Base-by-base conservation (phyloP, 176 grass and related monocot species). In the Thalia dealbata region DNA sequence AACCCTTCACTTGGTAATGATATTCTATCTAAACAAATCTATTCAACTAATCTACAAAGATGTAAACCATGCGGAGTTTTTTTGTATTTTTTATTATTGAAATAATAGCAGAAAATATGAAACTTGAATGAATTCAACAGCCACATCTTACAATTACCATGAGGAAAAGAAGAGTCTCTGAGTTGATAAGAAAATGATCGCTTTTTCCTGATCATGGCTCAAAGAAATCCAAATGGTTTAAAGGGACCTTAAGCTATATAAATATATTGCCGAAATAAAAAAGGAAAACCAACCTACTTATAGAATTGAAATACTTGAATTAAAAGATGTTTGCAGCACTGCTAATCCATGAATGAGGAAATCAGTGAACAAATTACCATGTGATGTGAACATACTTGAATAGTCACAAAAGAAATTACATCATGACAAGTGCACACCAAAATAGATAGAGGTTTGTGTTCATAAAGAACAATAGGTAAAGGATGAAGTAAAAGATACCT, bases 401-500 rank as follows among this genome's bases (percentile, higher is more conserved):
- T 58, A n/a, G 6, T n/a, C 18, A 58, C 16, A 58, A 19, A 58
- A 58, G 54, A 58, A n/a, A 38, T 22, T n/a, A 58, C 15, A 3
- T 16, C 7, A 0, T 58, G 54, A n/a, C 22, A 9, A n/a, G 19
- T 58, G 22, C 2, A 19, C 21, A 58, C 54, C 54, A 1, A 19
- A 19, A 23, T n/a, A n/a, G 21, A 48, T 48, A 48, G 11, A 48
- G 11, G 0, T 58, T 7, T 58, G 16, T 3, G 22, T 23, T 1
- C 14, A 63, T 28, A 10, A 28, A 63, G 10, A 27, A 28, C 61
- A 42, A 42, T 9, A 43, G 26, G 32, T 15, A 30, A 18, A 16
- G 14, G 10, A 16, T 14, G 0, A 13, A 64, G 24, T 28, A 68
- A n/a, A 68, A 22, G 35, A 43, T 83, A 95, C 95, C 95, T 99